Evolutionary conservation across 2,329 filamentous ascomycete genomes (phyloP), one percentile per base, ranked within the genome.

Genomic region (Didymella exigua): DNA sequence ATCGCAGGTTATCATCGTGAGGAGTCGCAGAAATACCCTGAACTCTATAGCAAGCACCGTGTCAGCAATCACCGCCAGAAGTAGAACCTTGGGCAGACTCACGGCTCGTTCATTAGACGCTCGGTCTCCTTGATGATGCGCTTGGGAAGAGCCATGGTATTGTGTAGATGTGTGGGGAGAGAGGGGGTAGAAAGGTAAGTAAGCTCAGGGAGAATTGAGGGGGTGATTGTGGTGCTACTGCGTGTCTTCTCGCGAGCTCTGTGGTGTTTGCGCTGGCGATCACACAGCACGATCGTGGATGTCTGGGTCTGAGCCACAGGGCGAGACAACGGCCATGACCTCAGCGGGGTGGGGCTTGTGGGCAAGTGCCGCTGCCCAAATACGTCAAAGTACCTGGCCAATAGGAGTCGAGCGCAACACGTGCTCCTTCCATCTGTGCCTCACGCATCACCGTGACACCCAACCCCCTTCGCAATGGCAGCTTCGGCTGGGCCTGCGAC

Each of bases 51-150:
- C 29, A 44, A 49, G 11, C 13, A 34, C 7, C 5, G 13, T 1
- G 30, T 63, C 42, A 63, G 59, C 18, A n/a, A n/a, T n/a, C 13
- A 0, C 4, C 30, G 41, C 29, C 14, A 8, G 3, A 21, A 5
- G 10, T 11, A 27, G 9, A 11, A 14, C 10, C 6, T 6, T 11
- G 29, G 40, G 44, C 54, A 34, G 53, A 38, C 90, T 77, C 84
- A 96, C 91, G 95, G 95, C 79, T 99, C 95, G 61, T 91, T 90
- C 86, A 96, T 93, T 66, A 99, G 85, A 72, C 95, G 88, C 80
- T 99, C 93, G 18, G 95, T 99, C 85, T 99, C 96, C 80, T 99
- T 99, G 73, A 98, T 85, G 72, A 99, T 99, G 74, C 95, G 85
- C 83, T 99, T 99, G 27, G 95, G 93, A 63, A 99, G 82, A 61